A percentile compares a stretch with the other conserved stretches of the same genome.
phyloP scores from a whole-genome alignment of 2,329 filamentous ascomycete genomes.

The Cercospora citrullina region DNA sequence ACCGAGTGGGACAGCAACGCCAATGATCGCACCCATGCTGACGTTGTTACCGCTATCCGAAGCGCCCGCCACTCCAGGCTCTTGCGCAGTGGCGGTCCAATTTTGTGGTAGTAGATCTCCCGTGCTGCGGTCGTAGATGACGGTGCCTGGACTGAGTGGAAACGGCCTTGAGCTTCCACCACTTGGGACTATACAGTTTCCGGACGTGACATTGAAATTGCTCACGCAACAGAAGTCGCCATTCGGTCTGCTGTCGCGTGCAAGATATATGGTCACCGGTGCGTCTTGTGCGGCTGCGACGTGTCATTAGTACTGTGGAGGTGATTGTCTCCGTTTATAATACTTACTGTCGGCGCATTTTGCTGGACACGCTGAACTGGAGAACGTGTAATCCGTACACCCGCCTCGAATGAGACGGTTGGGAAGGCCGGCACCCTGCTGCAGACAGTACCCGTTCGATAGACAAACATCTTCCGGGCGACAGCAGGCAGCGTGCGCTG shows the following conservation, averaged over 20 bases:
- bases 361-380: slow-evolving; percentile 16
- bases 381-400: slow-evolving; percentile 22
- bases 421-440: slow-evolving; percentile 6
- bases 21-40: slow-evolving; percentile 14
- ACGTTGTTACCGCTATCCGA: neutral
- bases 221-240: slow-evolving; percentile 22
- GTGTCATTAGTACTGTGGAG: neutral
- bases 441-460: slow-evolving; percentile 21
- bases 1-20: slow-evolving; percentile 20
- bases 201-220: slow-evolving; percentile 18
- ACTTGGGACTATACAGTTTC: slow-evolving; percentile 10
- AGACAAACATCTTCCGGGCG: slow-evolving; percentile 15
- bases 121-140: slow-evolving; percentile 22
- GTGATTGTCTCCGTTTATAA: neutral
- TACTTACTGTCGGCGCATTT: slow-evolving; percentile 14
- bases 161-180: slow-evolving; percentile 14
- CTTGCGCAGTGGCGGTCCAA: neutral
- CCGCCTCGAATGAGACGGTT: slow-evolving; percentile 20
- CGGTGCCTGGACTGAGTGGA: slow-evolving; percentile 12
- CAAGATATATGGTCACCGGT: slow-evolving; percentile 18
- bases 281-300: neutral
- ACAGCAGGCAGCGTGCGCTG: slow-evolving; percentile 17
- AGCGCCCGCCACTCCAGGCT: neutral
- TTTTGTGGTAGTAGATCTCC: slow-evolving; percentile 19
- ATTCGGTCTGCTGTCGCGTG: slow-evolving; percentile 16